Evolutionary conservation across 805 yeast species (phyloP).

Genomic region (Ogataea parapolymorpha): DNA sequence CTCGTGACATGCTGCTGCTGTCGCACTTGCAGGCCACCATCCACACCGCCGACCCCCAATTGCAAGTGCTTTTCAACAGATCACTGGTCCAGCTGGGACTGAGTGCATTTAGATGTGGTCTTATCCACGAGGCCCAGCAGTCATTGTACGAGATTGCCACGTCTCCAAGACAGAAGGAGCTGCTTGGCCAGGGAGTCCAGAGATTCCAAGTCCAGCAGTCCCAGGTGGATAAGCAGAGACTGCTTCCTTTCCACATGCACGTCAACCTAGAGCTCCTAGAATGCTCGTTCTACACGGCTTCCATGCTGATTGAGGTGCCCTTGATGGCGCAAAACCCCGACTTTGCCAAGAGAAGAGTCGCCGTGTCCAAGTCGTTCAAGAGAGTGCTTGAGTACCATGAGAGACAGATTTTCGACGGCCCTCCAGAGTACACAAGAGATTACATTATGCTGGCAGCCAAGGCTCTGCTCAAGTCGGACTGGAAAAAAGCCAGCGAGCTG

Average conservation of each 20-base stretch:
- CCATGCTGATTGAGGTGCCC: conserved; percentile 89
- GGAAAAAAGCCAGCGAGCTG: conserved; percentile 73
- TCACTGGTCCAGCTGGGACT: conserved; percentile 94
- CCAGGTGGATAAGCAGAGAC: conserved; percentile 67
- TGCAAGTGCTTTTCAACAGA: conserved; percentile 93
- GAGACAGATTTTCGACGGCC: conserved; percentile 93
- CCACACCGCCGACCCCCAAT: conserved; percentile 75
- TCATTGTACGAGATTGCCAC: conserved; percentile 83
- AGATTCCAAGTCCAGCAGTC: conserved; percentile 52
- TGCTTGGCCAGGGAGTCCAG: conserved; percentile 85
- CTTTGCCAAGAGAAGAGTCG: conserved; percentile 53
- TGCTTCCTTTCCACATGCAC: conserved; percentile 97
- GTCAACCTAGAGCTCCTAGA: conserved; percentile 93
- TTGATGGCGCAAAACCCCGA: conserved; percentile 72
- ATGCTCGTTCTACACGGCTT: conserved; percentile 87
- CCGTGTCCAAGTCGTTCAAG: conserved; percentile 76
- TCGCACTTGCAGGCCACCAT: conserved; percentile 83
- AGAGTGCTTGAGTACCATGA: conserved; percentile 89
- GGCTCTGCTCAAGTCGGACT: conserved; percentile 83
- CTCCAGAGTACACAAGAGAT: conserved; percentile 95
- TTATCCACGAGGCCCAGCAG: conserved; percentile 82
- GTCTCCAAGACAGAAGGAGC: conserved; percentile 82
- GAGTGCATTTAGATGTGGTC: conserved; percentile 89
- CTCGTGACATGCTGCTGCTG: conserved; percentile 82
- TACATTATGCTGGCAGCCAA: conserved; percentile 89